Conservation (phyloP, 495 filamentous ascomycete species). For the Podospora anserina region DNA sequence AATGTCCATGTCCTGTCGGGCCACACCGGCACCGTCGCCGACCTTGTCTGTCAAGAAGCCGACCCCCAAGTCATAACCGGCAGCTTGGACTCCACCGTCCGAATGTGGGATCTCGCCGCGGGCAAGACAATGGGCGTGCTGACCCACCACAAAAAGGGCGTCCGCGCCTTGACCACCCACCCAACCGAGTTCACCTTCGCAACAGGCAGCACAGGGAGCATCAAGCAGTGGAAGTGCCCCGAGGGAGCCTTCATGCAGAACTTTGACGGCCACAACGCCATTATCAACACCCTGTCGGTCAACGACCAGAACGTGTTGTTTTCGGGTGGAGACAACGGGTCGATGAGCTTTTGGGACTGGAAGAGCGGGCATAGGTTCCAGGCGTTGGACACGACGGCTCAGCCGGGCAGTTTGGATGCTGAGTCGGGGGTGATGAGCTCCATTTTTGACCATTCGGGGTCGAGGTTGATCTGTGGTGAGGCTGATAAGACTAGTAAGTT, state of each 20-base stretch:
- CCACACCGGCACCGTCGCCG: slow-evolving; percentile 84
- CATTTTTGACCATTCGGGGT: slow-evolving; percentile 82
- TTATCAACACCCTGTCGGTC: slow-evolving; percentile 90
- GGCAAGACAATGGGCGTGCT: slow-evolving; percentile 94
- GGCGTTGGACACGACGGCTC: slow-evolving; percentile 79
- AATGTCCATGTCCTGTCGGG: slow-evolving; percentile 93
- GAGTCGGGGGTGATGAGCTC: slow-evolving; percentile 92
- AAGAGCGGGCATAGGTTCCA: slow-evolving; percentile 94
- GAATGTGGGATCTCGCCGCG: slow-evolving; percentile 94
- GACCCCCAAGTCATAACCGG: slow-evolving; percentile 93
- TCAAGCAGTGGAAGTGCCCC: slow-evolving; percentile 99
- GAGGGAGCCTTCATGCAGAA: slow-evolving; percentile 99
- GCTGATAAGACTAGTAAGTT: slow-evolving; percentile 85
- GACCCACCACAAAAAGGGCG: slow-evolving; percentile 98
- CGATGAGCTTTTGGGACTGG: slow-evolving; percentile 99
- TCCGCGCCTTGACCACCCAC: slow-evolving; percentile 79
- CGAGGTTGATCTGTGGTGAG: slow-evolving; percentile 89
- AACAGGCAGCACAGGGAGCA: slow-evolving; percentile 81
- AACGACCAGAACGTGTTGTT: slow-evolving; percentile 96
- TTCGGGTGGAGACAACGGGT: slow-evolving; percentile 93
- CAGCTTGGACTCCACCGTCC: slow-evolving; percentile 86
- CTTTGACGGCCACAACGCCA: slow-evolving; percentile 92
- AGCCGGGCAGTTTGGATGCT: slow-evolving; percentile 90
- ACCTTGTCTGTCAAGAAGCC: slow-evolving; percentile 88
- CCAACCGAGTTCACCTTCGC: slow-evolving; percentile 97